These are phyloP conservation scores for Paramecium biaurelia DNA, from an alignment of 73 alveolate genomes.

Conservation along the genomic window DNA sequence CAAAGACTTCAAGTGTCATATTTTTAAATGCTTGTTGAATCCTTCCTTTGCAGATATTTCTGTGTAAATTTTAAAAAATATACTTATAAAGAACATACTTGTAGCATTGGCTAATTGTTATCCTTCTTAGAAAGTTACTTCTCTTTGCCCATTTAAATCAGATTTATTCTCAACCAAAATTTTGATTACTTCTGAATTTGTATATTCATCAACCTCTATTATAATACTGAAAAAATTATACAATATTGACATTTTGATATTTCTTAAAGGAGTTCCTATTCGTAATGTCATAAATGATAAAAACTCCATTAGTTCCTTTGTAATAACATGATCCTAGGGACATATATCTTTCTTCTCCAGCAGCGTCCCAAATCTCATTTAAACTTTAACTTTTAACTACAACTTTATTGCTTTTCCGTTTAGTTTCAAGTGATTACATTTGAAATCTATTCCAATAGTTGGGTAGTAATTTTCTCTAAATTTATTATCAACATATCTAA, in stretches of 20 bases:
- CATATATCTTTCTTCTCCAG: slow-evolving; percentile 67
- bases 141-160: background rate
- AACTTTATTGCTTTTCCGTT: slow-evolving; percentile 52
- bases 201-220: background rate
- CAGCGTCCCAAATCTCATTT: slow-evolving; percentile 54
- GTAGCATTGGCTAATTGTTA: background rate
- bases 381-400: background rate
- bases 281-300: slow-evolving; percentile 62
- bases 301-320: slow-evolving; percentile 60
- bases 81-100: background rate
- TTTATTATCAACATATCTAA: no score
- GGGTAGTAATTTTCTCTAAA: background rate
- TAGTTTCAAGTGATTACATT: slow-evolving; percentile 9
- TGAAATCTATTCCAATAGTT: slow-evolving; percentile 68
- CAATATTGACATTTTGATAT: no score
- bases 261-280: no score
- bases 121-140: background rate
- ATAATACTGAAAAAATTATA: no score
- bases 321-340: slow-evolving; percentile 49
- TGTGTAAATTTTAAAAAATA: no score
- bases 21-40: no score
- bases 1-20: no score
- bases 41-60: background rate
- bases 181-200: background rate
- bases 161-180: background rate